Base-by-base conservation (phyloP, 306 rosid species). In the Herpetospermum pedunculosum region DNA sequence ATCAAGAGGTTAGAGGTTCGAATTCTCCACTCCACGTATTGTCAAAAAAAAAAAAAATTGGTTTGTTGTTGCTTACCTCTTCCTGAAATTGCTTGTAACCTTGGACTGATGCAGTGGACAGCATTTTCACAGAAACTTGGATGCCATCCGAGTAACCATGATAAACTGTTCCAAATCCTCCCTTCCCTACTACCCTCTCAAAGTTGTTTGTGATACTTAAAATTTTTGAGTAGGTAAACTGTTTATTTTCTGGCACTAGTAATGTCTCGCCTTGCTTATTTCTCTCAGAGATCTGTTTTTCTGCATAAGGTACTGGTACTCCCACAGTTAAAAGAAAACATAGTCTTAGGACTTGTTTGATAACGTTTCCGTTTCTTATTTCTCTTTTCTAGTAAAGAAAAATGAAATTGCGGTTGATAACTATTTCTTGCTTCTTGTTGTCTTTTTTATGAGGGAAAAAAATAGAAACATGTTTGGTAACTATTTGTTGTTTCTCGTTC, bases 161-260 rank as follows among this genome's bases (percentile, higher is more conserved):
- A 34, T 81, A 83, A 37, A 83, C 90, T 48, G 69, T 79, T 76
- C 90, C 87, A 55, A 83, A 79, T 59, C 86, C 90, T 59, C 87
- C 90, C 78, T 70, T 83, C 1, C 84, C 87, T 37, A 83, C 21
- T 26, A 69, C 57, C 35, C 26, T 78, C 79, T 72, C 80, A 48
- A 81, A 83, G 58, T 86, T 83, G 38, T 79, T 77, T 7, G 90
- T 83, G 23, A 86, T 81, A 30, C 73, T 30, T 18, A 77, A 68
- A 49, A 83, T 37, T 38, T 80, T 76, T 0, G 78, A 81, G 75
- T 81, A 80, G 18, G 80, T 67, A 52, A 81, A 79, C 57, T 73
- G 60, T 21, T 58, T 54, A 49, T 75, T 72, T 13, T 60, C 69
- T 12, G 75, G 40, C 37, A 41, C 19, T 28, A 68, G 14, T 77